Evolutionary conservation across 768 basidiomycete species (phyloP).

Genomic region (Paxillus involutus): DNA sequence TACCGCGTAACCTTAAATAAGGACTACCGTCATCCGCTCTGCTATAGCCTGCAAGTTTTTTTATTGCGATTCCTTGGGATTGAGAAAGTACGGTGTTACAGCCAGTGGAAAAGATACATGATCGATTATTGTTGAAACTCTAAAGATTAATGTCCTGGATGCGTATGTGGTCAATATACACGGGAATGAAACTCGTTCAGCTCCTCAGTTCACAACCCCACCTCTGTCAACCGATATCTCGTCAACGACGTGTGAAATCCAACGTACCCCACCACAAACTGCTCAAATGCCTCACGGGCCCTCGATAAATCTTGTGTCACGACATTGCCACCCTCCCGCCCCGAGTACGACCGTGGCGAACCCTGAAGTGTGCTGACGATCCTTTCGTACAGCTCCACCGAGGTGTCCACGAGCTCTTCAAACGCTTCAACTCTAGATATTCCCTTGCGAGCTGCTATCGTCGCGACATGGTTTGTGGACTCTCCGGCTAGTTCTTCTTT

Average conservation of each 20-base stretch:
- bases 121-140: too few relatives aligned
- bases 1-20: background rate
- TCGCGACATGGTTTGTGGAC: constrained; percentile 31
- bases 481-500: constrained; percentile 37
- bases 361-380: constrained; percentile 16
- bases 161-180: too few relatives aligned
- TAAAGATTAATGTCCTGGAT: too few relatives aligned
- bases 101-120: background rate
- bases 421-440: constrained; percentile 27
- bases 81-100: too few relatives aligned
- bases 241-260: constrained; percentile 14
- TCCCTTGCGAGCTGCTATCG: constrained; percentile 21
- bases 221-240: constrained; percentile 20
- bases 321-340: background rate
- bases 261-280: constrained; percentile 12
- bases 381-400: constrained; percentile 15
- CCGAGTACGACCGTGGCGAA: too few relatives aligned
- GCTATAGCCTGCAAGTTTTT: too few relatives aligned
- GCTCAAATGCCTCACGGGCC: constrained; percentile 3
- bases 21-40: too few relatives aligned
- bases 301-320: background rate
- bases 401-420: constrained; percentile 19
- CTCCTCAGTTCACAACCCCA: background rate
- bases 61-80: too few relatives aligned
- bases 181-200: too few relatives aligned